phyloP scores from a whole-genome alignment of 202 grass and related monocot genomes.

The Digitaria exilis region DNA sequence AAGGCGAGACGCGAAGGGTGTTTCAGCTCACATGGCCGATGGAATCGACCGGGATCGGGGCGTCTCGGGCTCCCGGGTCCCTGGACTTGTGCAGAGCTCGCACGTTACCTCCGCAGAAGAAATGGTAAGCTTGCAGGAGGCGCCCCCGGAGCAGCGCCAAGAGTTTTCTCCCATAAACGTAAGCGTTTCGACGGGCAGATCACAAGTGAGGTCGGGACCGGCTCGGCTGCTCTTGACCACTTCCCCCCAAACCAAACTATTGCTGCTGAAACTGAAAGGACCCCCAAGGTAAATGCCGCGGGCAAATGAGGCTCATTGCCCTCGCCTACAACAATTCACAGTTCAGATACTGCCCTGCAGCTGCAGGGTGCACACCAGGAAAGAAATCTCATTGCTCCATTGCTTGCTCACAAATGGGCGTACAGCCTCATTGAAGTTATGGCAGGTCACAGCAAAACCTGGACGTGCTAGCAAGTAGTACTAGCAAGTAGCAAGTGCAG shows the following conservation, averaged over 20 bases:
- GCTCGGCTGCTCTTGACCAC: neutral
- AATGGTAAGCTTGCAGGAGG: neutral
- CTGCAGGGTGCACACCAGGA: neutral
- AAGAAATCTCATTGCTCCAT: too few species aligned
- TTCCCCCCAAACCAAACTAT: too few species aligned
- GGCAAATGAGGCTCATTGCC: too few species aligned
- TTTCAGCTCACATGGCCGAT: slow-evolving; percentile 24
- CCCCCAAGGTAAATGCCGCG: too few species aligned
- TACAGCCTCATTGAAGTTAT: neutral
- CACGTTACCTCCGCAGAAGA: neutral
- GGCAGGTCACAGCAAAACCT: neutral
- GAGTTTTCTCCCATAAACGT: too few species aligned
- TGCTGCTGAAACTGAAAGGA: too few species aligned
- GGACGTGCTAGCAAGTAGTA: too few species aligned
- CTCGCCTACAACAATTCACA: too few species aligned
- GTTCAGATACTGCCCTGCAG: neutral
- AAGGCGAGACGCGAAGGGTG: slow-evolving; percentile 2
- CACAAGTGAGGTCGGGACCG: neutral
- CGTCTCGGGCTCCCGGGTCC: too few species aligned
- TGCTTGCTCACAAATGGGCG: too few species aligned
- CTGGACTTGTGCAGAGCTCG: neutral
- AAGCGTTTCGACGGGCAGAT: neutral
- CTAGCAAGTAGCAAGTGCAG: neutral
- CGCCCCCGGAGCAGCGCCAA: too few species aligned
- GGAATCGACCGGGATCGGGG: slow-evolving; percentile 7